phyloP scores from a whole-genome alignment of 306 rosid species.

The apple (Malus domestica) region ASM211411v1 NC_041793.1:42440001-42440500 shows the following conservation, averaged over 20 bases:
- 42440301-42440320: not conserved
- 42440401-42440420: not conserved
- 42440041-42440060: not conserved
- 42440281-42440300: not conserved
- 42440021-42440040: not conserved
- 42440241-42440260: not conserved
- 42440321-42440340: not conserved
- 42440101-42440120: slow-evolving; percentile 43
- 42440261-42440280: not conserved
- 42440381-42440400: not conserved
- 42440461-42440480: not conserved
- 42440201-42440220: slow-evolving; percentile 64
- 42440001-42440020: not conserved
- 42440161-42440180: slow-evolving; percentile 79
- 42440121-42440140: slow-evolving; percentile 60
- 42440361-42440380: not conserved
- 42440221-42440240: not conserved
- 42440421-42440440: not conserved
- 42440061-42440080: slow-evolving; percentile 16
- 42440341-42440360: not conserved
- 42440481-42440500: slow-evolving; percentile 5
- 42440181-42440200: slow-evolving; percentile 67
- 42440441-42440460: not conserved
- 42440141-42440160: slow-evolving; percentile 82
- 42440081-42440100: slow-evolving; percentile 93